Evolutionary conservation across 768 basidiomycete species (phyloP).

Genomic region (Terana coerulea): DNA sequence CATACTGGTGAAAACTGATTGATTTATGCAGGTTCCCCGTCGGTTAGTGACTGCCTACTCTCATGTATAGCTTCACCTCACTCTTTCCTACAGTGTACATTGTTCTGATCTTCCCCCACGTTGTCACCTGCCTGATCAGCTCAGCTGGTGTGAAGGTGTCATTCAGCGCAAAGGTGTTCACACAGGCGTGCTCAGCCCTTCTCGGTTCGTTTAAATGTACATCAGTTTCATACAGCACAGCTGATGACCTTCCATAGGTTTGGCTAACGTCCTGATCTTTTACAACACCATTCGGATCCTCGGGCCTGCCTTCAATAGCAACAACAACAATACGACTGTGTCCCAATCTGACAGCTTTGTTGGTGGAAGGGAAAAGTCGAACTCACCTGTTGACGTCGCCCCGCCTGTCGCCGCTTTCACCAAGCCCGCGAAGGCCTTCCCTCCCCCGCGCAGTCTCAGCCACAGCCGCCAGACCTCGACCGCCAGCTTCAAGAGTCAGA

Average conservation of each 20-base stretch:
- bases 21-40: conserved; percentile 48
- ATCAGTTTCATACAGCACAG: no score
- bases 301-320: conserved; percentile 42
- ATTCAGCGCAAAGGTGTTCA: conserved; percentile 44
- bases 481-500: conserved; percentile 9
- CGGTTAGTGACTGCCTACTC: conserved; percentile 38
- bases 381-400: conserved; percentile 21
- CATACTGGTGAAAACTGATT: conserved; percentile 2
- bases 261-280: conserved; percentile 62
- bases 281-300: conserved; percentile 67
- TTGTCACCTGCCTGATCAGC: conserved; percentile 44
- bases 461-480: conserved; percentile 1
- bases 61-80: no score
- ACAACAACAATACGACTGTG: background rate
- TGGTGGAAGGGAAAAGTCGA: conserved; percentile 2
- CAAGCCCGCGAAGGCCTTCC: conserved; percentile 15
- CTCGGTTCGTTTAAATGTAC: conserved; percentile 59
- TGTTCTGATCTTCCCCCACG: conserved; percentile 54
- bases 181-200: conserved; percentile 46
- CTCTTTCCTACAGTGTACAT: conserved; percentile 46
- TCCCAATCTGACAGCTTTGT: conserved; percentile 23
- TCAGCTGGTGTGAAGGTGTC: conserved; percentile 49
- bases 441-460: conserved; percentile 12
- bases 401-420: conserved; percentile 11
- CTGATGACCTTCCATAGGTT: conserved; percentile 36